Evolutionary conservation across 2,329 filamentous ascomycete genomes (phyloP), one percentile per base, ranked within the genome.

Genomic region (Trichoderma guizhouense): DNA sequence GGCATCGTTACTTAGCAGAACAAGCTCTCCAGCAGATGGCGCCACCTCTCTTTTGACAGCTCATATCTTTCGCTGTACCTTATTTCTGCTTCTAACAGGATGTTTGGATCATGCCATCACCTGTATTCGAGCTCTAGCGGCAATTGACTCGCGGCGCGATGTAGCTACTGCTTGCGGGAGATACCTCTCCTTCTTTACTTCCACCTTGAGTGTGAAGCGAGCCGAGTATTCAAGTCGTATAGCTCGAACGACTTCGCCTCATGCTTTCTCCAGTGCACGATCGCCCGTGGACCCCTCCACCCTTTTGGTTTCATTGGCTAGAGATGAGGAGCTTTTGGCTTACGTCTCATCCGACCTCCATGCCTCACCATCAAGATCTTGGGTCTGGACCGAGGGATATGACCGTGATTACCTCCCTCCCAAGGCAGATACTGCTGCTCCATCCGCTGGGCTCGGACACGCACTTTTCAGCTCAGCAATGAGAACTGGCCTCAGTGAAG

Each of bases 281-380:
- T 72, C 77, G n/a, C 75, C 80, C 1, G 72, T 79, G 7, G 79
- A 82, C 32, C 78, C 79, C n/a, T 63, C 77, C 1, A 76, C 77
- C 11, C 72, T 82, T n/a, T 72, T 81, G 7, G 71, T 79, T 30
- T 79, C 80, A 24, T 75, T 83, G 3, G 77, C 79, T 60, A 85
- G 86, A 3, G 95, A 99, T 77, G 95, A 98, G 79, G 95, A 98
- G 79, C 87, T 98, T 76, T 83, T 98, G 32, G 93, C 91, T 0
- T 97, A 97, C 77, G 90, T 93, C 1, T 95, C 93, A 34, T 93
- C 91, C 0, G 96, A 98, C 81, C 85, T 97, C 77, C 95, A 98
- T 81, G 92, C 91, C 1, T 90, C 88, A n/a, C 86, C 87, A 0
- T 91, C 94, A 67, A 89, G 89, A 43, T 91, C 91, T 14, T 98